These are phyloP conservation scores for Tolypocladium album DNA, from an alignment of 2,329 filamentous ascomycete genomes.

Conservation along the genomic window DNA sequence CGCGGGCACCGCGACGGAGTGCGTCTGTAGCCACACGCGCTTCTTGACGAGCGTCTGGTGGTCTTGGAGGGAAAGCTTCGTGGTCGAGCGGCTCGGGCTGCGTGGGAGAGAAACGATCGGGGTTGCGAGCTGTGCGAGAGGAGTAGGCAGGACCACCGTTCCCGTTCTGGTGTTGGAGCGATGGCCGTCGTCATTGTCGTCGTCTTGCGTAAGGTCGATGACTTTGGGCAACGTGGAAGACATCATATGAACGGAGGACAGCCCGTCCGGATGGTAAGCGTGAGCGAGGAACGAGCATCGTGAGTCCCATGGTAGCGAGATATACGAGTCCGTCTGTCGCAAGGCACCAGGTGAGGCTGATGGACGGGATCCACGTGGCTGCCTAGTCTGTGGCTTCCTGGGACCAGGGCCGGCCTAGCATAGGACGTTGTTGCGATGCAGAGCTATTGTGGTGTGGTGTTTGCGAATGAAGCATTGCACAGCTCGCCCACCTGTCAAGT, in stretches of 20 bases:
- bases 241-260: neutral
- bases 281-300: neutral
- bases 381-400: neutral
- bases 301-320: neutral
- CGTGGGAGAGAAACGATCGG: neutral
- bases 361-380: neutral
- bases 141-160: neutral
- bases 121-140: neutral
- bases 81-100: neutral
- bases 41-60: neutral
- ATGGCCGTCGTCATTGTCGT: neutral
- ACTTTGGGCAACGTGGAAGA: neutral
- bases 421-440: neutral
- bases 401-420: neutral
- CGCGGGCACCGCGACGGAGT: neutral
- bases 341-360: neutral
- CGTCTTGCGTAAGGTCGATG: neutral
- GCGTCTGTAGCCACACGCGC: neutral
- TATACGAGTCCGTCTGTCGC: neutral
- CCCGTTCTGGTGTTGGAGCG: neutral
- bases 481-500: neutral
- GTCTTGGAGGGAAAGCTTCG: neutral
- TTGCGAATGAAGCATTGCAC: no score
- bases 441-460: neutral
- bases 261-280: neutral